Conservation (phyloP, 306 rosid species). For the Phaseolus lunatus region DNA sequence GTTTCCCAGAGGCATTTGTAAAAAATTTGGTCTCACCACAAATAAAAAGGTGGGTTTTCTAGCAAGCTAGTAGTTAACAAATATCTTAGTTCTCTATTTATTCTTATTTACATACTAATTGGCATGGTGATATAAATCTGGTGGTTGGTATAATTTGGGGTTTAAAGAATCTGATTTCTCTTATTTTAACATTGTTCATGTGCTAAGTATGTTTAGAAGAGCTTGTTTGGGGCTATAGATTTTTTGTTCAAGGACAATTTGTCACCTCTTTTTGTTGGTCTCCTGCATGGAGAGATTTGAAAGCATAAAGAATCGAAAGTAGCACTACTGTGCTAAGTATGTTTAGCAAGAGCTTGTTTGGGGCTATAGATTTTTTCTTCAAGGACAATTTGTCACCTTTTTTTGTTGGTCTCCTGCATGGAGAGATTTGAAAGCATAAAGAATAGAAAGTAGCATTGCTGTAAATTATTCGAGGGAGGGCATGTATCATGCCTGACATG, state of each 20-base stretch:
- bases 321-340: slow-evolving; percentile 18
- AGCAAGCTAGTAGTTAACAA: not conserved
- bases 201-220: slow-evolving; percentile 8
- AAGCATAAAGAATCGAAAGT: too few relatives aligned
- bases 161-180: slow-evolving; percentile 5
- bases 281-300: not conserved
- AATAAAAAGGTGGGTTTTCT: slow-evolving; percentile 60
- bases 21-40: slow-evolving; percentile 71
- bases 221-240: not conserved
- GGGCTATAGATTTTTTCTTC: not conserved
- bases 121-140: not conserved
- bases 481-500: not conserved
- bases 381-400: not conserved
- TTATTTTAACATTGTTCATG: not conserved
- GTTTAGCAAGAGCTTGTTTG: not conserved
- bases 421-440: not conserved
- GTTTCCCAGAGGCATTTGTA: slow-evolving; percentile 91
- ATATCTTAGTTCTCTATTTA: not conserved
- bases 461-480: not conserved
- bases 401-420: slow-evolving; percentile 2
- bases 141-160: slow-evolving; percentile 12
- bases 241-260: not conserved
- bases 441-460: not conserved
- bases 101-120: slow-evolving; percentile 12
- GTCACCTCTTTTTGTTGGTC: slow-evolving; percentile 1